These are phyloP conservation scores for Leucosporidium creatinivorum DNA, from an alignment of 768 basidiomycete genomes.

Conservation along the genomic window DNA sequence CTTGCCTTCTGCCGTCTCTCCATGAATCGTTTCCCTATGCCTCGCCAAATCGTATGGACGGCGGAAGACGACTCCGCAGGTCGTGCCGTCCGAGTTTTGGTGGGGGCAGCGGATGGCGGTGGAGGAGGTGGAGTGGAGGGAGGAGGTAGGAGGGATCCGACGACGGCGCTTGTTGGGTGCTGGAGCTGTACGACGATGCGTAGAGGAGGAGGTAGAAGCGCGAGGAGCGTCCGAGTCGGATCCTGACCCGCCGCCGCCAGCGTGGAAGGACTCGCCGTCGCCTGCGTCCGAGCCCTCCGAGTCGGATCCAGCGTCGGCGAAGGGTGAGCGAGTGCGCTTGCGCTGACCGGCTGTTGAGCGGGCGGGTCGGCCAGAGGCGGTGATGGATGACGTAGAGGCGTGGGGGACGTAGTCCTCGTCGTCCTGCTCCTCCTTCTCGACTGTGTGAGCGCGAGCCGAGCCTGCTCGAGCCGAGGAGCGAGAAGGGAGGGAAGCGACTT, in stretches of 20 bases:
- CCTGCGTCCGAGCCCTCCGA: not conserved
- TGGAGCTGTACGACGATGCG: not conserved
- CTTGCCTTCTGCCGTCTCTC: slow-evolving; percentile 25
- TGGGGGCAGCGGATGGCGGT: not conserved
- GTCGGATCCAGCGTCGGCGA: not conserved
- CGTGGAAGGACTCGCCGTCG: no score
- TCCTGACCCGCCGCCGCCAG: no score
- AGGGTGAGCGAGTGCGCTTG: not conserved
- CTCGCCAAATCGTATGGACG: slow-evolving; percentile 38
- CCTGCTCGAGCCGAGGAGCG: not conserved
- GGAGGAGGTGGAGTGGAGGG: not conserved
- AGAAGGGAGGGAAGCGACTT: not conserved
- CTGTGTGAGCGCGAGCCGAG: not conserved
- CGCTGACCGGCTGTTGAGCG: not conserved
- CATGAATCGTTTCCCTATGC: slow-evolving; percentile 38
- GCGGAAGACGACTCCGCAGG: slow-evolving; percentile 32
- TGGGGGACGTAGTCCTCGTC: not conserved
- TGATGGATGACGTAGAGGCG: not conserved
- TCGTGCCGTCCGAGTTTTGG: not conserved
- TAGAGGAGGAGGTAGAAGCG: not conserved
- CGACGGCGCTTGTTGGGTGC: not conserved
- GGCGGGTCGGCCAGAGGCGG: not conserved
- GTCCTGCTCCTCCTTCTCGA: not conserved
- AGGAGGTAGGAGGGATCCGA: not conserved
- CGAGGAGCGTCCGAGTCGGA: not conserved